Conservation (phyloP, 345 rosid genomes). For the Arabis hirsuta region DNA sequence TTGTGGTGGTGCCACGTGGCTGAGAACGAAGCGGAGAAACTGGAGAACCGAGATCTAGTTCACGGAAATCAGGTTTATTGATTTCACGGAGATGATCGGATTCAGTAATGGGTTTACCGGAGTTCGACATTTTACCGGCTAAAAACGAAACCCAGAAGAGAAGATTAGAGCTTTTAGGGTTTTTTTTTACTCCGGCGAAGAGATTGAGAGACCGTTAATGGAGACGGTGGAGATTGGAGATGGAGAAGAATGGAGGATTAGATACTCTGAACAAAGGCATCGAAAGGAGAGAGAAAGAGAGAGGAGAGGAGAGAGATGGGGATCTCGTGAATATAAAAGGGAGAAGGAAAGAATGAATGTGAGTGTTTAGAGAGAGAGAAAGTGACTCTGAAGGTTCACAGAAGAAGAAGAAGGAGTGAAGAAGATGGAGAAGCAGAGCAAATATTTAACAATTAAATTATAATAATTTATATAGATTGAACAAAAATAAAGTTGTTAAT, state of each 20-base stretch:
- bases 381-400: constrained; percentile 40
- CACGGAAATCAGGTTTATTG: constrained; percentile 96
- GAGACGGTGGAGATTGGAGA: constrained; percentile 39
- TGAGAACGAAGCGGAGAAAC: constrained; percentile 87
- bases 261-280: constrained; percentile 32
- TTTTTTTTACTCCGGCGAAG: constrained; percentile 13
- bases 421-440: constrained; percentile 37
- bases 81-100: constrained; percentile 61
- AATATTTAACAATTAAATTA: constrained; percentile 26
- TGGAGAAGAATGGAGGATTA: constrained; percentile 30
- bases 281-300: constrained; percentile 25
- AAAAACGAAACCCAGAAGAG: background rate
- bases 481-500: background rate
- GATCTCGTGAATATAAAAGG: constrained; percentile 76
- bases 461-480: background rate
- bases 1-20: constrained; percentile 48
- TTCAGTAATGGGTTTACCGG: constrained; percentile 54
- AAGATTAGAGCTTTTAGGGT: no score
- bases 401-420: constrained; percentile 39
- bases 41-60: constrained; percentile 94
- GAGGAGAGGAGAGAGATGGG: constrained; percentile 49
- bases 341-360: constrained; percentile 72
- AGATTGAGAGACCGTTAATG: constrained; percentile 32
- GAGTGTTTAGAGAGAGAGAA: constrained; percentile 49
- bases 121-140: constrained; percentile 57